These are phyloP conservation scores for Taphrina populina DNA, from an alignment of 1,139 yeast species.

Conservation along the genomic window DNA sequence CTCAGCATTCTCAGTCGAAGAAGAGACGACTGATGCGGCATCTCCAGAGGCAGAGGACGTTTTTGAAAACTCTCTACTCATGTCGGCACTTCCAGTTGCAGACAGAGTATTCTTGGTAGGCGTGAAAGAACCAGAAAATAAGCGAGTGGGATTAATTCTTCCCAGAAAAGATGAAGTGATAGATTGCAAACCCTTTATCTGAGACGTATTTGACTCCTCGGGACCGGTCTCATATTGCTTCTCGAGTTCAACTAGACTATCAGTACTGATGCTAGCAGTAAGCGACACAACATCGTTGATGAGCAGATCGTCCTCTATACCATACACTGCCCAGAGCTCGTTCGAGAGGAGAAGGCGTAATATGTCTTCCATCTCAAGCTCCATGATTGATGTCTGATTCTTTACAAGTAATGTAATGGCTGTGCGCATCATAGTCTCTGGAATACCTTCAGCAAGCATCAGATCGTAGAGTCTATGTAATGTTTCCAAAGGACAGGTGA, in stretches of 20 bases:
- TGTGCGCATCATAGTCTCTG: slow-evolving; percentile 60
- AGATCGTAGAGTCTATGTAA: slow-evolving; percentile 57
- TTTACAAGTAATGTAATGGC: slow-evolving; percentile 57
- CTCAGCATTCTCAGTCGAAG: slow-evolving; percentile 23
- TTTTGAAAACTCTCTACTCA: slow-evolving; percentile 15
- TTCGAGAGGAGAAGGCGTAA: slow-evolving; percentile 63
- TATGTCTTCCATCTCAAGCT: slow-evolving; percentile 58
- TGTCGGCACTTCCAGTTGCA: slow-evolving; percentile 16
- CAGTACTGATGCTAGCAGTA: slow-evolving; percentile 2
- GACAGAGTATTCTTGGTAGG: slow-evolving; percentile 17
- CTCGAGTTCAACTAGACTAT: slow-evolving; percentile 42
- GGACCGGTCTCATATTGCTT: slow-evolving; percentile 38
- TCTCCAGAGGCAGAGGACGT: slow-evolving; percentile 8
- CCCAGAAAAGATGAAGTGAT: slow-evolving; percentile 35
- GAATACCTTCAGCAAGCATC: slow-evolving; percentile 64
- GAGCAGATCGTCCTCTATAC: slow-evolving; percentile 50
- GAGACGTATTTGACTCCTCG: slow-evolving; percentile 31
- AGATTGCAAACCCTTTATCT: slow-evolving; percentile 37
- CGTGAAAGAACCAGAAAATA: slow-evolving; percentile 23
- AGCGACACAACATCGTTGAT: slow-evolving; percentile 47
- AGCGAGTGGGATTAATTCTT: slow-evolving; percentile 31
- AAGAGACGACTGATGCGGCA: slow-evolving; percentile 9
- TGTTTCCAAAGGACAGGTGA: slow-evolving; percentile 58
- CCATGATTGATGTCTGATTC: slow-evolving; percentile 56
- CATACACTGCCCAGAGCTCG: slow-evolving; percentile 52